phyloP scores from a whole-genome alignment of 176 grass and related monocot species.

The Ensete glaucum region DNA sequence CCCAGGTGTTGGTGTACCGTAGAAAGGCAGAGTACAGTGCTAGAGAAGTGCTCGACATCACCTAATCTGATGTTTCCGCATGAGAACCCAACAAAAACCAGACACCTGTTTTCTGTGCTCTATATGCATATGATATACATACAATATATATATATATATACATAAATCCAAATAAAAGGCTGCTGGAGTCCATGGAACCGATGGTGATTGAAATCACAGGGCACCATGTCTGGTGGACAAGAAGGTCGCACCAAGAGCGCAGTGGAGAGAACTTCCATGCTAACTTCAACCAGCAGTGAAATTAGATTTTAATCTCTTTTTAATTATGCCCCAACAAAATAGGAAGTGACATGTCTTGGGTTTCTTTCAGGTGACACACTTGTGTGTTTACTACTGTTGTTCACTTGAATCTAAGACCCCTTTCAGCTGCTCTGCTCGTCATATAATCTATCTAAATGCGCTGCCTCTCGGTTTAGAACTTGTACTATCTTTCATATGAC shows the following conservation, averaged over 20 bases:
- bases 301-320: not conserved
- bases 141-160: not conserved
- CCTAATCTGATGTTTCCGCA: not conserved
- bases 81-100: not conserved
- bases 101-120: not conserved
- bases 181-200: too few relatives aligned
- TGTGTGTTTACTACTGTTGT: not conserved
- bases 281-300: not conserved
- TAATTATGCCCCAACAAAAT: not conserved
- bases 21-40: not conserved
- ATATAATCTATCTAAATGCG: not conserved
- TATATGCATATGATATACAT: not conserved
- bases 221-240: not conserved
- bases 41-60: not conserved
- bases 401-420: not conserved
- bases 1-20: conserved; percentile 3
- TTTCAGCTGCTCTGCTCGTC: not conserved
- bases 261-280: not conserved
- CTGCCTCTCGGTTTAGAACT: too few relatives aligned
- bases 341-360: not conserved
- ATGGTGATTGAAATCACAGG: not conserved
- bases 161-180: too few relatives aligned
- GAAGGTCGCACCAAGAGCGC: not conserved
- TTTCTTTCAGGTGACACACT: not conserved
- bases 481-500: too few relatives aligned